Conservation (phyloP, 2,329 filamentous ascomycete genomes). For the Colletotrichum liriopes region DNA sequence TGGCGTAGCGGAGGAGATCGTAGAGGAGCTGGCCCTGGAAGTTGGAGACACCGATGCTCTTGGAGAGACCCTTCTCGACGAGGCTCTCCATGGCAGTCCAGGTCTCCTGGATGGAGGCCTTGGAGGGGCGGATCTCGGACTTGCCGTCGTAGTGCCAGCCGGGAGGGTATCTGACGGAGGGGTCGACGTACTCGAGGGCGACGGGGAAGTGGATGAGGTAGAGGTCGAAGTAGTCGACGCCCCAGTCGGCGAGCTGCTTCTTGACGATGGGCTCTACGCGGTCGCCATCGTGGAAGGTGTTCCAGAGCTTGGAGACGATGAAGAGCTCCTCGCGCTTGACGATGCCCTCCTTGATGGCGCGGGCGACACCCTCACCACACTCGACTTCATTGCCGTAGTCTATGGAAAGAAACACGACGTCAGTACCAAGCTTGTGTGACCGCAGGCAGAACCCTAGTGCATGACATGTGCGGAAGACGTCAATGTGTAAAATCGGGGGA, state of each 20-base stretch:
- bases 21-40: constrained; percentile 85
- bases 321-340: constrained; percentile 91
- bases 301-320: constrained; percentile 95
- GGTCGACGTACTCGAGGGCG: constrained; percentile 88
- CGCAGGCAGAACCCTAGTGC: background rate
- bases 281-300: constrained; percentile 88
- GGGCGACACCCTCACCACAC: constrained; percentile 81
- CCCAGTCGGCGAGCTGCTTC: constrained; percentile 86
- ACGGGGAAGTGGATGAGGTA: constrained; percentile 93
- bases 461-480: background rate
- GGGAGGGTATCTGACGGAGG: constrained; percentile 83
- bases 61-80: constrained; percentile 77
- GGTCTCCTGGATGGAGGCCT: constrained; percentile 83
- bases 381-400: constrained; percentile 90
- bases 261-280: constrained; percentile 82
- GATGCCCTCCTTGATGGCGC: constrained; percentile 85
- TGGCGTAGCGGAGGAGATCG: constrained; percentile 84
- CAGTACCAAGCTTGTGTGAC: background rate
- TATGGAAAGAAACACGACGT: constrained; percentile 50
- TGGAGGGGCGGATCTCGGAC: constrained; percentile 74
- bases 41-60: constrained; percentile 86
- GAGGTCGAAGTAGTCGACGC: constrained; percentile 90
- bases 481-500: constrained; percentile 22
- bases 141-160: constrained; percentile 80
- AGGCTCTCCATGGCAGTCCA: constrained; percentile 86